Evolutionary conservation across 2,329 filamentous ascomycete species (phyloP).

Genomic region (Calonectria hongkongensis): DNA sequence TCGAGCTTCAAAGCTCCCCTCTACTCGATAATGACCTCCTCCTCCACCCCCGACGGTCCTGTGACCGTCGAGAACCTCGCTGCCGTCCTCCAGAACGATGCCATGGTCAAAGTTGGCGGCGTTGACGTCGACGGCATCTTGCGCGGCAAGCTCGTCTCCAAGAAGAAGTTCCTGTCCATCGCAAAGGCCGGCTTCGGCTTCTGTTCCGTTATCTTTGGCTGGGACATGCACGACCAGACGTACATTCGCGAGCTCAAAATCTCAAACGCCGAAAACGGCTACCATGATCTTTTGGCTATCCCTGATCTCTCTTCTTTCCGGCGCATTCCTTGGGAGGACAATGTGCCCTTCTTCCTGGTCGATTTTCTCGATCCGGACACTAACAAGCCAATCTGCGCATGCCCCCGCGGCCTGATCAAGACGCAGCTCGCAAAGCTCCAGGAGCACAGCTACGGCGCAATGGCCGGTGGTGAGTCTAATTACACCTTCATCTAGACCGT

Average conservation of each 20-base stretch:
- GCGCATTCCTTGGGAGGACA: constrained; percentile 92
- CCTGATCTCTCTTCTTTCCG: constrained; percentile 87
- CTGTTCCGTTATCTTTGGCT: constrained; percentile 95
- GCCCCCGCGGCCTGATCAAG: constrained; percentile 85
- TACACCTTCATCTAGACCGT: too few relatives aligned
- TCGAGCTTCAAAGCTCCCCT: constrained; percentile 33
- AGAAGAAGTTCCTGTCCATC: constrained; percentile 92
- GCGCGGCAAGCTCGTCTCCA: constrained; percentile 92
- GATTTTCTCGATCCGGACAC: constrained; percentile 90
- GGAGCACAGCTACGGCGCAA: constrained; percentile 83
- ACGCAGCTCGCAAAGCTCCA: constrained; percentile 80
- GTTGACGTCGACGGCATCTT: constrained; percentile 91
- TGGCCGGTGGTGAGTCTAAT: constrained; percentile 85
- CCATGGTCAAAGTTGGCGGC: constrained; percentile 89
- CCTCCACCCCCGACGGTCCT: constrained; percentile 42
- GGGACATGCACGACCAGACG: constrained; percentile 97
- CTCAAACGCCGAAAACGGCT: constrained; percentile 93
- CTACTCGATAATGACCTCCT: constrained; percentile 53
- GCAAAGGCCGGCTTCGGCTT: constrained; percentile 91
- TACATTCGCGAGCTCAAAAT: constrained; percentile 90
- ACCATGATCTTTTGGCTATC: constrained; percentile 88
- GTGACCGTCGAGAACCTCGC: constrained; percentile 80
- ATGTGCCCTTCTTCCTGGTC: constrained; percentile 90
- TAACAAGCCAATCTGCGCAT: constrained; percentile 81
- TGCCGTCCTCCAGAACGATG: constrained; percentile 80